Evolutionary conservation across 495 filamentous ascomycete genomes (phyloP).

Genomic region (Glutinoglossum americanum): DNA sequence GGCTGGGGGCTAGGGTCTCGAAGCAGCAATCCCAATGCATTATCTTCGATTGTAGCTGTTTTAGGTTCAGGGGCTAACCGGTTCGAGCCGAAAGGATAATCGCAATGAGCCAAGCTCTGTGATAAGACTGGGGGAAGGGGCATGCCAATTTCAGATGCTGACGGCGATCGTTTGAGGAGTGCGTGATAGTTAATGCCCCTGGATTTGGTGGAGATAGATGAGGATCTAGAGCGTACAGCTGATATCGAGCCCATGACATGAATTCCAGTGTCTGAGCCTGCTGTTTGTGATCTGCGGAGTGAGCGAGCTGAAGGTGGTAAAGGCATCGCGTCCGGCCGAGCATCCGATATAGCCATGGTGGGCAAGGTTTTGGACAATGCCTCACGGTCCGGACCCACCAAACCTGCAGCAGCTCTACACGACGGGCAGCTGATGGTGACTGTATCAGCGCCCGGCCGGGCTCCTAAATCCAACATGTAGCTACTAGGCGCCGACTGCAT

Average conservation of each 20-base stretch:
- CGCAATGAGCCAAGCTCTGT: background rate
- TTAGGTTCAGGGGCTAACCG: background rate
- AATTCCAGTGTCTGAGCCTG: background rate
- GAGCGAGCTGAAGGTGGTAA: background rate
- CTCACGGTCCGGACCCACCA: background rate
- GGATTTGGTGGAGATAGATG: background rate
- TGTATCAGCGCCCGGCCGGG: background rate
- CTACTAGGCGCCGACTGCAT: background rate
- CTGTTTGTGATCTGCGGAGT: background rate
- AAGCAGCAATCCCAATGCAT: background rate
- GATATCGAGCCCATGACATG: background rate
- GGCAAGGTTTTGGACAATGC: background rate
- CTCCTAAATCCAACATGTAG: background rate
- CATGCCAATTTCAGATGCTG: background rate
- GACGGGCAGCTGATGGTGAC: background rate
- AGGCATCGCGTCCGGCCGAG: background rate
- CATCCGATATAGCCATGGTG: background rate
- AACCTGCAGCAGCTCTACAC: background rate
- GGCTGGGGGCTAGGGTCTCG: background rate
- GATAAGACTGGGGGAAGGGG: background rate
- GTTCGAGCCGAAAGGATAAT: background rate
- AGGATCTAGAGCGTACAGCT: background rate
- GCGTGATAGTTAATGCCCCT: background rate
- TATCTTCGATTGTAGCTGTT: background rate
- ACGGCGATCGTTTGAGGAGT: background rate